phyloP scores from a whole-genome alignment of 1,284 basidiomycete species.

The Ustilago curta region DNA sequence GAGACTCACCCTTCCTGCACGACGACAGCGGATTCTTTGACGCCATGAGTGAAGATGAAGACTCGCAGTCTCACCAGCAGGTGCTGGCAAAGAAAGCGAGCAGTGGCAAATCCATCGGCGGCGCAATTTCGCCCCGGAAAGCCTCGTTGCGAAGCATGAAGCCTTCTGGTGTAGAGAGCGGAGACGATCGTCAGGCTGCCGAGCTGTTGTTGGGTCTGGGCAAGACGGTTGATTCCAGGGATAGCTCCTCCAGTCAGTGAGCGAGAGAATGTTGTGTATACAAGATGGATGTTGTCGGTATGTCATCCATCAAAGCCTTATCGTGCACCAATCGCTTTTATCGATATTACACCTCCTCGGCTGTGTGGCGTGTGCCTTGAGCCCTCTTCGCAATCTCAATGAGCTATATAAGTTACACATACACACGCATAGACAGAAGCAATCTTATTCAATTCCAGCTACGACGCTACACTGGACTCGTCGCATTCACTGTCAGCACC shows the following conservation, averaged over 20 bases:
- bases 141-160: slow-evolving; percentile 24
- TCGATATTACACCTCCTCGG: not conserved
- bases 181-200: slow-evolving; percentile 56
- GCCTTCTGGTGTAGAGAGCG: not conserved
- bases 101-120: not conserved
- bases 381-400: not conserved
- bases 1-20: slow-evolving; percentile 31
- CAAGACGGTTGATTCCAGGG: slow-evolving; percentile 27
- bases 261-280: not conserved
- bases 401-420: not conserved
- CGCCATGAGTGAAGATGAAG: slow-evolving; percentile 38
- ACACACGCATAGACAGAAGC: not conserved
- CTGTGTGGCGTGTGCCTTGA: not conserved
- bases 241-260: slow-evolving; percentile 24
- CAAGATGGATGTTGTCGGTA: not conserved
- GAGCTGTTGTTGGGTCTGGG: slow-evolving; percentile 59
- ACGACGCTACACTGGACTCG: not conserved
- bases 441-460: not conserved
- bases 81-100: not conserved
- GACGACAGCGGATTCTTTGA: slow-evolving; percentile 62
- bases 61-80: slow-evolving; percentile 2
- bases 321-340: slow-evolving; percentile 3
- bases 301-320: not conserved
- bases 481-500: slow-evolving; percentile 9
- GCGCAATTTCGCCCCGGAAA: slow-evolving; percentile 18